Evolutionary conservation across 768 basidiomycete genomes (phyloP).

Genomic region (Udeniomyces megalosporus): DNA sequence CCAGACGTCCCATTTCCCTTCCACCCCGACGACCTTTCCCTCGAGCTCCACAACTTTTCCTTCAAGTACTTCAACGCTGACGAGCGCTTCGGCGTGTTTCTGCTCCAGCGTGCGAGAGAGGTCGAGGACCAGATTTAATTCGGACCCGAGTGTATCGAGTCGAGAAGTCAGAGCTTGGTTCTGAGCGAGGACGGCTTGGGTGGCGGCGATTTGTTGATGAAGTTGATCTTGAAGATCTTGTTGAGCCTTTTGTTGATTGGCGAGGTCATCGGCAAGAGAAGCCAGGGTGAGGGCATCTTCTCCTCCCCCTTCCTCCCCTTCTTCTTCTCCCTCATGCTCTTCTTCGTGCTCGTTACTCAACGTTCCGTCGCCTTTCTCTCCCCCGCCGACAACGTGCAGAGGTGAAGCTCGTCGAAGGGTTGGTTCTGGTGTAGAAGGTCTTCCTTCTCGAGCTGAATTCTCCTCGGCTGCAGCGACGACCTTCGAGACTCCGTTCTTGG

Average conservation of each 20-base stretch:
- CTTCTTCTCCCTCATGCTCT: too few species aligned
- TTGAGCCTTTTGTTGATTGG: neutral
- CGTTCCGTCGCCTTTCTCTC: too few species aligned
- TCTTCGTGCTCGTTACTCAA: too few species aligned
- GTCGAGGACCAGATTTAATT: slow-evolving; percentile 59
- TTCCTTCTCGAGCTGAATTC: too few species aligned
- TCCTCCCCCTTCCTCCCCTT: too few species aligned
- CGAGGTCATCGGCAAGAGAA: too few species aligned
- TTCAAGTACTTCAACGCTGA: slow-evolving; percentile 27
- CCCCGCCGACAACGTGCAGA: too few species aligned
- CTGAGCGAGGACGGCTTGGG: slow-evolving; percentile 24
- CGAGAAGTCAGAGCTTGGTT: slow-evolving; percentile 45
- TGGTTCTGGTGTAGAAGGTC: slow-evolving; percentile 20
- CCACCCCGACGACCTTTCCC: slow-evolving; percentile 27
- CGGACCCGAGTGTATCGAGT: slow-evolving; percentile 45
- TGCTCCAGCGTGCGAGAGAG: slow-evolving; percentile 56
- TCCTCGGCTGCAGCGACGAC: too few species aligned
- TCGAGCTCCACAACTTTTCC: slow-evolving; percentile 25
- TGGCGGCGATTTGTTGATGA: slow-evolving; percentile 1
- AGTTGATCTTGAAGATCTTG: slow-evolving; percentile 2
- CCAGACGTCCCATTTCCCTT: slow-evolving; percentile 42
- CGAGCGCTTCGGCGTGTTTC: slow-evolving; percentile 61
- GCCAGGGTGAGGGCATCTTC: too few species aligned
- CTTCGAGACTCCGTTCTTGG: slow-evolving; percentile 39
- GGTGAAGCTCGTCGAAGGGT: too few species aligned